Percentiles rank a stretch among this genome's conserved stretches.
Conservation (phyloP, 208 protist species). For the Crithidia mellificae region DNA sequence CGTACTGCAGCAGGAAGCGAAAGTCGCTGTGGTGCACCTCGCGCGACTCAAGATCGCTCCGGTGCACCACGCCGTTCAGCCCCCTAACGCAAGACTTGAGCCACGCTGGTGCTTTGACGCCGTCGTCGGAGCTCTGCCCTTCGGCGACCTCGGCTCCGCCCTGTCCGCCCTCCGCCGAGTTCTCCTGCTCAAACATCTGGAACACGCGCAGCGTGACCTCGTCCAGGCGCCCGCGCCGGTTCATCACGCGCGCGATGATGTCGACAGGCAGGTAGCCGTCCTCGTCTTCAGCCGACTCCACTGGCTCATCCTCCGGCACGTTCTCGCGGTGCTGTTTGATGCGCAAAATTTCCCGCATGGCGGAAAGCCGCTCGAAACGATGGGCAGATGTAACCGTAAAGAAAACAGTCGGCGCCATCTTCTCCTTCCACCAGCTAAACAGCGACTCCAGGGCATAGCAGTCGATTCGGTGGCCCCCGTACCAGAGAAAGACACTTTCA, state of each 20-base stretch:
- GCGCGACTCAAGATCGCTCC: slow-evolving; percentile 36
- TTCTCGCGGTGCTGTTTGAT: slow-evolving; percentile 27
- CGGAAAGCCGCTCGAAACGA: slow-evolving; percentile 16
- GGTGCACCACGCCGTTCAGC: slow-evolving; percentile 39
- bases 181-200: slow-evolving; percentile 20
- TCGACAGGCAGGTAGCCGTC: slow-evolving; percentile 27
- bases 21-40: slow-evolving; percentile 55
- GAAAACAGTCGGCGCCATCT: slow-evolving; percentile 23
- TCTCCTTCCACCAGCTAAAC: slow-evolving; percentile 35
- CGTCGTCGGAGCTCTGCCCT: not conserved
- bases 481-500: slow-evolving; percentile 33
- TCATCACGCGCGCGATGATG: slow-evolving; percentile 20
- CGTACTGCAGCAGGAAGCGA: slow-evolving; percentile 51
- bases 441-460: slow-evolving; percentile 31
- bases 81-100: slow-evolving; percentile 18
- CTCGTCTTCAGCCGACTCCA: slow-evolving; percentile 27
- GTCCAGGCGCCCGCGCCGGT: slow-evolving; percentile 12
- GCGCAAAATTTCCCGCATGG: slow-evolving; percentile 30
- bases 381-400: slow-evolving; percentile 29
- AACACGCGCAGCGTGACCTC: slow-evolving; percentile 31
- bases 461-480: slow-evolving; percentile 31
- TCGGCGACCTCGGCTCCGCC: not conserved
- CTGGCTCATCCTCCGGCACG: slow-evolving; percentile 23
- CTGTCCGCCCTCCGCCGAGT: not conserved
- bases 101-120: slow-evolving; percentile 13